These are phyloP conservation scores for Drosera capensis DNA, from an alignment of 148 eudicot species.

Conservation along the genomic window DNA sequence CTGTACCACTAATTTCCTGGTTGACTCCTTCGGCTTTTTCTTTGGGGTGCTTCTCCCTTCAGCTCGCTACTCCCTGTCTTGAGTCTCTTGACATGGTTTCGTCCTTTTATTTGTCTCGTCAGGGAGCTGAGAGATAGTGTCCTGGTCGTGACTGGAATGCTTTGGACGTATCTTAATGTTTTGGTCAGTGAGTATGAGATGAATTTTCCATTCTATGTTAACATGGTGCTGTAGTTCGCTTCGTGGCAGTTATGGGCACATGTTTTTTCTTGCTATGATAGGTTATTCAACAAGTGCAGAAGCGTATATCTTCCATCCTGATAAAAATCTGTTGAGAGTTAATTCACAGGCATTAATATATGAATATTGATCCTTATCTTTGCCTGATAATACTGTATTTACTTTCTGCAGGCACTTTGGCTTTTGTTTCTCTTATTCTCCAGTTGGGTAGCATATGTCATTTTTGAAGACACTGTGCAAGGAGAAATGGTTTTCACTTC, in stretches of 20 bases:
- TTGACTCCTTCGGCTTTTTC: too few species aligned
- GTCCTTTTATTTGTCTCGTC: constrained; percentile 11
- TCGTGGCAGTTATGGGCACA: background rate
- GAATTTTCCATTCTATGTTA: background rate
- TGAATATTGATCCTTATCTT: constrained; percentile 2
- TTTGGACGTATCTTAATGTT: constrained; percentile 70
- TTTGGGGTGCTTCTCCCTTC: too few species aligned
- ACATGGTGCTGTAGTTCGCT: background rate
- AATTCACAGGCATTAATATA: background rate
- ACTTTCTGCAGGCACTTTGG: constrained; percentile 55
- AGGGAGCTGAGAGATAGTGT: constrained; percentile 76
- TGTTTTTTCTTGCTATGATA: background rate
- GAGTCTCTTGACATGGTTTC: constrained; percentile 4
- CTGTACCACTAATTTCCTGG: background rate
- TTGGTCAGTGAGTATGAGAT: constrained; percentile 41
- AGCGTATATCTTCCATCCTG: background rate
- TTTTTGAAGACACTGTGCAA: constrained; percentile 90
- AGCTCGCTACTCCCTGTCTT: too few species aligned
- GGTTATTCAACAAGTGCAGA: background rate
- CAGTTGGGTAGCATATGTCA: constrained; percentile 92
- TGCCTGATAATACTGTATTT: constrained; percentile 6
- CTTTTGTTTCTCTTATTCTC: constrained; percentile 70
- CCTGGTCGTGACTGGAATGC: constrained; percentile 73
- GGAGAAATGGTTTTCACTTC: constrained; percentile 71
- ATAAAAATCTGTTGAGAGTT: background rate